phyloP scores from a whole-genome alignment of 768 basidiomycete species.

The Tricholoma furcatifolium region DNA sequence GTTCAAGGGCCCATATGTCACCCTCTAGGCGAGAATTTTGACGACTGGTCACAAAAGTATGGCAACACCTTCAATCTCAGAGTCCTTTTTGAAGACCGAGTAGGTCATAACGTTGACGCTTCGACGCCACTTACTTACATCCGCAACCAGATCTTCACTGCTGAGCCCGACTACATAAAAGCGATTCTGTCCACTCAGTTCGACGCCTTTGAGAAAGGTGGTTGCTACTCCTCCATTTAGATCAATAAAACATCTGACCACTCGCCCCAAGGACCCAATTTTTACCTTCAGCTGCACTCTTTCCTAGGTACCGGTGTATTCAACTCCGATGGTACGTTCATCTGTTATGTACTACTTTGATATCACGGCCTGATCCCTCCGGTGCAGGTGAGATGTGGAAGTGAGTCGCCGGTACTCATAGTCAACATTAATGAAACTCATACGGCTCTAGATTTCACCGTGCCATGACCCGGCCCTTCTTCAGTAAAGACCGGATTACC shows the following conservation, averaged over 20 bases:
- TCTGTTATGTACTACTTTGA: neutral
- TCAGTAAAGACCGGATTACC: constrained; percentile 56
- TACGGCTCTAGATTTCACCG: constrained; percentile 52
- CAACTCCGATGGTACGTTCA: constrained; percentile 50
- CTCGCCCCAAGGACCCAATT: constrained; percentile 19
- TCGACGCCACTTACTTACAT: neutral
- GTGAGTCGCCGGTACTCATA: constrained; percentile 29
- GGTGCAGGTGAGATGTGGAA: constrained; percentile 67
- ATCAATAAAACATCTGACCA: too few species aligned
- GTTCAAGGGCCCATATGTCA: neutral
- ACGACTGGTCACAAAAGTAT: constrained; percentile 20
- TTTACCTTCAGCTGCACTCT: constrained; percentile 27
- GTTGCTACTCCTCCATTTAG: too few species aligned
- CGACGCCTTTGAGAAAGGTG: constrained; percentile 44
- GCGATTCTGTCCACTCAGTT: constrained; percentile 48
- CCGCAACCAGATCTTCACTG: constrained; percentile 34
- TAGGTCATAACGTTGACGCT: constrained; percentile 6
- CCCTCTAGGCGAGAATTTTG: constrained; percentile 27
- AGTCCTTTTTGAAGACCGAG: constrained; percentile 30
- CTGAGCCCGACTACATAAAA: constrained; percentile 49
- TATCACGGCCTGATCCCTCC: neutral
- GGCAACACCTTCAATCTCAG: constrained; percentile 25
- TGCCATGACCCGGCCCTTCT: constrained; percentile 69
- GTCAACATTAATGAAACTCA: neutral
- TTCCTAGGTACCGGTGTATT: constrained; percentile 59